phyloP scores from a whole-genome alignment of 495 filamentous ascomycete species.

The Xylaria acuta region DNA sequence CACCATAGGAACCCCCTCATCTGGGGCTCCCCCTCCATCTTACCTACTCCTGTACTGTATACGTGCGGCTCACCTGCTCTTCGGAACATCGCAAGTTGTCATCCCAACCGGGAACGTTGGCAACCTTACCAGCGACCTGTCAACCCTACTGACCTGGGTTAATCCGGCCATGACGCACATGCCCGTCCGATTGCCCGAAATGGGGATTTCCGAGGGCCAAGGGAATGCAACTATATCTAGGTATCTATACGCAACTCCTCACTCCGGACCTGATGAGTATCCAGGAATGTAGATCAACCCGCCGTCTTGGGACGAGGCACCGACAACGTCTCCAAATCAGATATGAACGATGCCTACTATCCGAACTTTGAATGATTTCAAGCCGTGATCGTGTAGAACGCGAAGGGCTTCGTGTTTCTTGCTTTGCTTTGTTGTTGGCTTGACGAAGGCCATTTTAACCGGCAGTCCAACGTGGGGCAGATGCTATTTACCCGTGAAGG shows the following conservation, averaged over 20 bases:
- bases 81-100: not conserved
- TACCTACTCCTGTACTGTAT: not conserved
- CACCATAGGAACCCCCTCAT: not conserved
- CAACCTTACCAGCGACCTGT: not conserved
- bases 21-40: not conserved
- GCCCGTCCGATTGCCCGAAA: not conserved
- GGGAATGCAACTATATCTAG: not conserved
- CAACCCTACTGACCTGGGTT: not conserved
- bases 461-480: slow-evolving; percentile 1
- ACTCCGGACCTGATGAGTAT: slow-evolving; percentile 9
- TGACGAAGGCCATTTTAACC: not conserved
- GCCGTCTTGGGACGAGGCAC: not conserved
- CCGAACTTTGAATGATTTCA: not conserved
- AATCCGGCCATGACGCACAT: not conserved
- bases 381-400: not conserved
- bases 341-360: not conserved
- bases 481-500: slow-evolving; percentile 11
- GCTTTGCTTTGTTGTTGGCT: not conserved
- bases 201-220: not conserved
- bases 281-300: slow-evolving; percentile 11
- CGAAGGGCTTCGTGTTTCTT: not conserved
- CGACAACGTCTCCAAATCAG: not conserved
- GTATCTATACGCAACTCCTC: not conserved
- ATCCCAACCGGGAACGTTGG: not conserved
- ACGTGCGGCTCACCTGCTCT: not conserved